phyloP scores from a whole-genome alignment of 495 filamentous ascomycete genomes.

The Entonaema liquescens region DNA sequence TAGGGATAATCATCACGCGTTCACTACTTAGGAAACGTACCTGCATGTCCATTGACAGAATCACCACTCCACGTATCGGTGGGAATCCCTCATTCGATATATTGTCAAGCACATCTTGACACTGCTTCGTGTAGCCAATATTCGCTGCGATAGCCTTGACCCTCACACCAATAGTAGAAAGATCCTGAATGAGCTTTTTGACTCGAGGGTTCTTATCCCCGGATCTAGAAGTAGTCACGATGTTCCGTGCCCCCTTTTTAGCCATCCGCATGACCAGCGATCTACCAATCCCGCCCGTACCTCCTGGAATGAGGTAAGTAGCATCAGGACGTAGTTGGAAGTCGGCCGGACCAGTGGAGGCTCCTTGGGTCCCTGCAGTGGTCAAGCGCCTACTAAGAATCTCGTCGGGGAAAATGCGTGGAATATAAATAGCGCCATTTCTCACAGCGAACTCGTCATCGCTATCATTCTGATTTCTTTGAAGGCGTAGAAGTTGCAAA shows the following conservation, averaged over 20 bases:
- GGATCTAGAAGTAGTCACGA: neutral
- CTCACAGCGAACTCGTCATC: neutral
- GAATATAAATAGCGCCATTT: neutral
- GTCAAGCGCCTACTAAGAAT: neutral
- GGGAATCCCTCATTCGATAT: neutral
- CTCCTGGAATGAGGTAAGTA: neutral
- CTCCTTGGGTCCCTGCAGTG: neutral
- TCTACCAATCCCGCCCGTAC: neutral
- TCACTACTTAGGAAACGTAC: no score
- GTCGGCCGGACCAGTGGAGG: neutral
- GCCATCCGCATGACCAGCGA: neutral
- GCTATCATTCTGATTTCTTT: neutral
- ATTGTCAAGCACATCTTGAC: neutral
- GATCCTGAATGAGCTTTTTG: neutral
- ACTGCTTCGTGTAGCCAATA: neutral
- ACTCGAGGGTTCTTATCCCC: neutral
- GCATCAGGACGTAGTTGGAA: neutral
- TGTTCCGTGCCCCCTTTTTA: neutral
- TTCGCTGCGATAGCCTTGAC: neutral
- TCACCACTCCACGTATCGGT: neutral
- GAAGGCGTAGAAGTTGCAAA: neutral
- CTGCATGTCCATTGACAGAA: neutral
- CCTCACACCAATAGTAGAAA: neutral
- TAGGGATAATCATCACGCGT: no score
- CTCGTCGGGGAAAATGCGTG: neutral